Conservation (phyloP, 495 filamentous ascomycete genomes). For the Evernia prunastri region DNA sequence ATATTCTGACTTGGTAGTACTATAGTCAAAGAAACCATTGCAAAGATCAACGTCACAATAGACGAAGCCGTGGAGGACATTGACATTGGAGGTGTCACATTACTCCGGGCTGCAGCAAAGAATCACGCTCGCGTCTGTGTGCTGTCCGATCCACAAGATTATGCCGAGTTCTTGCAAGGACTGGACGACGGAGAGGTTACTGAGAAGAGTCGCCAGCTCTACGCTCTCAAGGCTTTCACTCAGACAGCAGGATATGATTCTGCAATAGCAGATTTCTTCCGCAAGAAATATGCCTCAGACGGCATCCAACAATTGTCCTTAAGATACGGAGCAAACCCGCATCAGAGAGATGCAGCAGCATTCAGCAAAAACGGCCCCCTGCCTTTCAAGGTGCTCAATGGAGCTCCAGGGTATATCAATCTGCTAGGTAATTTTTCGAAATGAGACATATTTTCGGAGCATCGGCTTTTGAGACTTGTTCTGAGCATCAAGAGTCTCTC, state of each 20-base stretch:
- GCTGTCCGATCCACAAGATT: slow-evolving; percentile 87
- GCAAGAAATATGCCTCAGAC: slow-evolving; percentile 85
- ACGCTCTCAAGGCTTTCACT: slow-evolving; percentile 94
- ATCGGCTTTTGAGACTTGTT: neutral
- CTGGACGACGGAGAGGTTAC: slow-evolving; percentile 79
- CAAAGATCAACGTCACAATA: slow-evolving; percentile 93
- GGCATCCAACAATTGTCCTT: slow-evolving; percentile 77
- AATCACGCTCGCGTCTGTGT: slow-evolving; percentile 94
- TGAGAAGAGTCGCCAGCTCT: slow-evolving; percentile 72
- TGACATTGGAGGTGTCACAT: slow-evolving; percentile 85
- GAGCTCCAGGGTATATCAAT: slow-evolving; percentile 93
- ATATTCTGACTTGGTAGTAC: slow-evolving; percentile 35
- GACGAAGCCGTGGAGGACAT: slow-evolving; percentile 96
- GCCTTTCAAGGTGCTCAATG: slow-evolving; percentile 95
- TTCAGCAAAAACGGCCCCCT: slow-evolving; percentile 63
- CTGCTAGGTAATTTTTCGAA: slow-evolving; percentile 39
- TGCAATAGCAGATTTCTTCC: slow-evolving; percentile 93
- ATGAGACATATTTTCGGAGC: neutral
- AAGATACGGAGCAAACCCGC: slow-evolving; percentile 93
- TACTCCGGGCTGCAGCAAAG: slow-evolving; percentile 94
- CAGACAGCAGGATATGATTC: slow-evolving; percentile 97
- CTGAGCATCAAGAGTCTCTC: neutral
- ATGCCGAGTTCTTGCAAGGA: slow-evolving; percentile 87
- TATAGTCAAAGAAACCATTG: slow-evolving; percentile 87
- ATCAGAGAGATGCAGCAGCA: slow-evolving; percentile 91